Percentiles rank a stretch among this genome's conserved stretches.
Evolutionary conservation across 2,329 filamentous ascomycete genomes (phyloP).

Genomic region (Aspergillus versicolor): DNA sequence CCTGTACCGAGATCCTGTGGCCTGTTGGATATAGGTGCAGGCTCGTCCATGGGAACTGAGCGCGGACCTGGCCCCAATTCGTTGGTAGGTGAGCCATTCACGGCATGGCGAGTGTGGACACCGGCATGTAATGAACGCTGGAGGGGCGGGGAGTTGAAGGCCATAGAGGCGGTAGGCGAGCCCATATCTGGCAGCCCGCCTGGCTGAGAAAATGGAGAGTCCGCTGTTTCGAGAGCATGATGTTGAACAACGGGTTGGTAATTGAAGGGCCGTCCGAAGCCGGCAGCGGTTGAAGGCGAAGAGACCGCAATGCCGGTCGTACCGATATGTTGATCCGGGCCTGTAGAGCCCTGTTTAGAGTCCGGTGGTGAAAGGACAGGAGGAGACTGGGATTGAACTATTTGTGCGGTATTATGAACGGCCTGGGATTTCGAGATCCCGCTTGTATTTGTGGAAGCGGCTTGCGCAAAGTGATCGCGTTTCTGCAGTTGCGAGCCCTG

Average conservation of each 20-base stretch:
- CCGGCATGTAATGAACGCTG: slow-evolving; percentile 21
- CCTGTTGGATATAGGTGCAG: slow-evolving; percentile 12
- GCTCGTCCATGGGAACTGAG: slow-evolving; percentile 10
- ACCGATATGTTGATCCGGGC: slow-evolving; percentile 12
- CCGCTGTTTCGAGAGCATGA: slow-evolving; percentile 19
- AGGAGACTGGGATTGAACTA: not conserved
- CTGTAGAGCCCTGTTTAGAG: slow-evolving; percentile 7
- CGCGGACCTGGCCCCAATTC: slow-evolving; percentile 18
- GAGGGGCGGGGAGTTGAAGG: slow-evolving; percentile 28
- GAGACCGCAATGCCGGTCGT: slow-evolving; percentile 22
- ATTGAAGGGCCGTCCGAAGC: slow-evolving; percentile 18
- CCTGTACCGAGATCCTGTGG: slow-evolving; percentile 12
- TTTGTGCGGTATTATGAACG: slow-evolving; percentile 22
- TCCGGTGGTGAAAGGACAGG: slow-evolving; percentile 12
- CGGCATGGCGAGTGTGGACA: slow-evolving; percentile 12
- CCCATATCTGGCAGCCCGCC: slow-evolving; percentile 28
- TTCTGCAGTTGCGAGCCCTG: slow-evolving; percentile 53
- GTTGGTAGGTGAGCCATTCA: slow-evolving; percentile 14
- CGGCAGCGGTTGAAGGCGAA: slow-evolving; percentile 28
- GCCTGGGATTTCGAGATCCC: slow-evolving; percentile 18
- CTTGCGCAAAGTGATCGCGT: slow-evolving; percentile 46
- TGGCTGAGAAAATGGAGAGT: slow-evolving; percentile 27
- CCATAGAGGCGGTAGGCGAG: slow-evolving; percentile 26
- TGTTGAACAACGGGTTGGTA: slow-evolving; percentile 30
- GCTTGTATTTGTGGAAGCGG: slow-evolving; percentile 22